Conservation (phyloP, 2,329 filamentous ascomycete genomes). For the Raffaelea arxii region DNA sequence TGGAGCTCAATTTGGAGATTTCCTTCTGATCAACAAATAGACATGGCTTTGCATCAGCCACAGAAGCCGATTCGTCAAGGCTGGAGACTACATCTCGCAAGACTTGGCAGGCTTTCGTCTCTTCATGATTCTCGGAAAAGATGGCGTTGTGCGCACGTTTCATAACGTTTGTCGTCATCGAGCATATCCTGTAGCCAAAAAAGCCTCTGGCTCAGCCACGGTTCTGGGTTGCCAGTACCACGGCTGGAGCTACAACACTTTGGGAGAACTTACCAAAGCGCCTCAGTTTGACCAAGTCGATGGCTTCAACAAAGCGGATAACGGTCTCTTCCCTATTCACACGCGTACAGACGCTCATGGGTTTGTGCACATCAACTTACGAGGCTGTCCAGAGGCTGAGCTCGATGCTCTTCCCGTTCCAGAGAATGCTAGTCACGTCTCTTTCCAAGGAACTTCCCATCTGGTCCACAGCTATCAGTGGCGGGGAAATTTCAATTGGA, state of each 20-base stretch:
- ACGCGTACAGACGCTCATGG: not conserved
- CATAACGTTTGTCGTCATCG: conserved; percentile 8
- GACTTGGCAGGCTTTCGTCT: conserved; percentile 3
- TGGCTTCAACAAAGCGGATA: not conserved
- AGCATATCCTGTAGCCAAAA: not conserved
- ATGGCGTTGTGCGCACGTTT: conserved; percentile 1
- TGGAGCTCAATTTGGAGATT: not conserved
- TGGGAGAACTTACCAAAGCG: conserved; percentile 1
- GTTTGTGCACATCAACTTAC: conserved; percentile 2
- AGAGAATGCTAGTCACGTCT: too few relatives aligned
- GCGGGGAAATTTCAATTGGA: conserved; percentile 5
- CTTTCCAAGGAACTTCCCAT: not conserved
- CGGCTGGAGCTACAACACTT: conserved; percentile 6
- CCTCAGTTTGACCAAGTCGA: conserved; percentile 3
- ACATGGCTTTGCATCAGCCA: conserved; percentile 4
- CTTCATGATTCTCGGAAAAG: conserved; percentile 3
- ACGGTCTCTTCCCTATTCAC: not conserved
- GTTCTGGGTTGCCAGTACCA: conserved; percentile 5
- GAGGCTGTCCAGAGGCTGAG: not conserved
- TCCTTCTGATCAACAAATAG: not conserved
- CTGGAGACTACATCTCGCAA: conserved; percentile 2
- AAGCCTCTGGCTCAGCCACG: not conserved
- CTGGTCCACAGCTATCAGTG: not conserved
- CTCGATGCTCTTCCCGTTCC: not conserved
- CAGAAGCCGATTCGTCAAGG: not conserved